Evolutionary conservation across 164 flowering plant genomes (phyloP), one percentile per base, ranked within the genome.

Genomic region (Sextonia rubra): DNA sequence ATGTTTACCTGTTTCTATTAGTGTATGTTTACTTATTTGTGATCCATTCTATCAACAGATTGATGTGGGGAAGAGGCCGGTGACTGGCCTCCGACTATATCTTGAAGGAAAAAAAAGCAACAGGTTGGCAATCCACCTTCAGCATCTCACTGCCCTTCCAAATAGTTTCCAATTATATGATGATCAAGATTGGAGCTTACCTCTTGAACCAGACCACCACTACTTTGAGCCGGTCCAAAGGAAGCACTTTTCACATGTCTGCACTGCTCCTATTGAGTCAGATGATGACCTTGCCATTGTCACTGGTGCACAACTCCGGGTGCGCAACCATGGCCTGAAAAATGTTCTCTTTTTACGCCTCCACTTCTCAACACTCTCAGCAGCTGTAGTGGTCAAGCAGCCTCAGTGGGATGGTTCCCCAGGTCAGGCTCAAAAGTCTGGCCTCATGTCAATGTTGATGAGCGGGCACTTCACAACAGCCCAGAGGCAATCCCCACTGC

Each of bases 371-470:
- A 82, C 85, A 15, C 92, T 89, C 9, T 55, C 77, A 20, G 97
- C 94, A 69, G 97, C 93, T 2, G 80, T 84, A 0, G 47, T 61
- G 23, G 87, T 89, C 22, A 90, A 83, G 78, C 74, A 75, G 49
- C 83, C 94, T 0, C 96, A 87, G 66, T 93, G 98, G 99, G 99
- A 93, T 77, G 98, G 94, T 15, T 88, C 97, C n/a, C 92, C 94
- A 0, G 91, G 91, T 9, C 60, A 90, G 74, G 81, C 85, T 9
- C 90, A 85, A 0, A 95, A 93, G 73, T 95, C 99, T 12, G 99
- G 99, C 30, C 84, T 93, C 15, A 89, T 95, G 44, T 95, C 98
- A 12, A 83, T 98, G 64, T 76, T 95, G 47, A 93, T 95, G 47
- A 95, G 99, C 76, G 85, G 87, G 64, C 98, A 87, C 78, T 95